Evolutionary conservation across 192 early-diverging fungal genomes (phyloP).

Genomic region (Helicostylum pulchrum): DNA sequence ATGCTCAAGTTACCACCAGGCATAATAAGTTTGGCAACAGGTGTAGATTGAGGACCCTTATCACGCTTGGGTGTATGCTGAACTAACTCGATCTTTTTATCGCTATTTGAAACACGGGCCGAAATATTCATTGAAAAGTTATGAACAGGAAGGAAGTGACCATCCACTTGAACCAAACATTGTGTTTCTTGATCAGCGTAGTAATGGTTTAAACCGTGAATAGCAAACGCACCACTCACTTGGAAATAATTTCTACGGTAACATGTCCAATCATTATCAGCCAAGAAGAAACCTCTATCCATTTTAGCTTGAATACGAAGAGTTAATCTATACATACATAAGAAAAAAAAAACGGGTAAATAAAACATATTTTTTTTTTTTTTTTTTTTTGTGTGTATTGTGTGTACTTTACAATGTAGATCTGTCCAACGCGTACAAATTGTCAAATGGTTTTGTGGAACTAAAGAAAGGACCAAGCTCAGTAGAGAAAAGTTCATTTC

Average conservation of each 20-base stretch:
- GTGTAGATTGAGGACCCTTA: slow-evolving; percentile 86
- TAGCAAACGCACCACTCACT: slow-evolving; percentile 61
- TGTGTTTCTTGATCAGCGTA: slow-evolving; percentile 49
- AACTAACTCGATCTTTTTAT: slow-evolving; percentile 77
- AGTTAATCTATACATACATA: slow-evolving; percentile 12
- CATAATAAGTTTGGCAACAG: slow-evolving; percentile 52
- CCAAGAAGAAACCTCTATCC: slow-evolving; percentile 90
- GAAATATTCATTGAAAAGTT: slow-evolving; percentile 76
- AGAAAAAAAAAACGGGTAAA: neutral
- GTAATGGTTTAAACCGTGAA: slow-evolving; percentile 31
- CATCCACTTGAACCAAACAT: slow-evolving; percentile 67
- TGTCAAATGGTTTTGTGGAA: slow-evolving; percentile 60
- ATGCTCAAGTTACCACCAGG: slow-evolving; percentile 59
- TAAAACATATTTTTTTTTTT: slow-evolving; percentile 2
- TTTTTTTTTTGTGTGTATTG: neutral
- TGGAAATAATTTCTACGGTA: slow-evolving; percentile 95
- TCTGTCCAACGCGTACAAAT: slow-evolving; percentile 61
- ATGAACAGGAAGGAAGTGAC: slow-evolving; percentile 49
- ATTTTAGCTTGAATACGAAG: slow-evolving; percentile 69
- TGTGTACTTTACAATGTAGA: slow-evolving; percentile 39
- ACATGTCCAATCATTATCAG: slow-evolving; percentile 89
- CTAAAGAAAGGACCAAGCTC: slow-evolving; percentile 70
- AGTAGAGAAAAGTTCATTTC: slow-evolving; percentile 42
- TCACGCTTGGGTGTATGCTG: slow-evolving; percentile 94
- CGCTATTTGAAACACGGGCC: slow-evolving; percentile 68